A percentile compares a stretch with the other conserved stretches of the same genome.
Evolutionary conservation across 164 flowering plant species (phyloP).

Genomic region (Brasenia schreberi): DNA sequence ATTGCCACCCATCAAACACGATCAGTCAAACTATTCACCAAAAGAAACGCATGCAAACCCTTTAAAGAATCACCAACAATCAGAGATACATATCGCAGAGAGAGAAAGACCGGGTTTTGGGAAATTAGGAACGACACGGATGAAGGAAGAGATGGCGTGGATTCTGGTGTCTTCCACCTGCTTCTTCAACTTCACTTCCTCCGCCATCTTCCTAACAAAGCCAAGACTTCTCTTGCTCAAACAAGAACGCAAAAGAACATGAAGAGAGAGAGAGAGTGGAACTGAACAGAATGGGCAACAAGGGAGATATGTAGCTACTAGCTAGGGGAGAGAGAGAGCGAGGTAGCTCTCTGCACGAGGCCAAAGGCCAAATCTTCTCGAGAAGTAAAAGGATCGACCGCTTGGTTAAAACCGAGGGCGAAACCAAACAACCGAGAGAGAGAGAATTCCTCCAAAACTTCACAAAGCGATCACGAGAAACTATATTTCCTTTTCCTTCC

Average conservation of each 20-base stretch:
- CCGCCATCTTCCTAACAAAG: not conserved
- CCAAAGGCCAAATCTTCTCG: constrained; percentile 1
- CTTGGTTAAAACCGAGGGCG: not conserved
- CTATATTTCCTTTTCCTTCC: not conserved
- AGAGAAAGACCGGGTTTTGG: constrained; percentile 57
- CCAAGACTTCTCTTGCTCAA: not conserved
- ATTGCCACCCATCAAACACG: not conserved
- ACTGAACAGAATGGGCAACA: not conserved
- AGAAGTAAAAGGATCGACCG: constrained; percentile 1
- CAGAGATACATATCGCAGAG: not conserved
- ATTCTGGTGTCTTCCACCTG: constrained; percentile 50
- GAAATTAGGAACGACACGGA: constrained; percentile 81
- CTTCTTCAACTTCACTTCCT: not conserved
- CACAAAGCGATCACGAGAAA: no score
- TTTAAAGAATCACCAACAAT: not conserved
- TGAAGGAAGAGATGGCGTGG: constrained; percentile 47
- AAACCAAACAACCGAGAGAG: not conserved
- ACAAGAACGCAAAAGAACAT: not conserved
- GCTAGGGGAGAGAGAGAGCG: not conserved
- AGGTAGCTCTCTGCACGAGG: constrained; percentile 2
- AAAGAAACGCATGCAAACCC: not conserved
- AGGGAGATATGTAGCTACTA: not conserved
- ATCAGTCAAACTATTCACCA: not conserved
- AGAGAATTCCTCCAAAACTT: not conserved
- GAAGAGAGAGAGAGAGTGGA: not conserved